Conservation (phyloP, 306 rosid species). For the Glycine soja region DNA sequence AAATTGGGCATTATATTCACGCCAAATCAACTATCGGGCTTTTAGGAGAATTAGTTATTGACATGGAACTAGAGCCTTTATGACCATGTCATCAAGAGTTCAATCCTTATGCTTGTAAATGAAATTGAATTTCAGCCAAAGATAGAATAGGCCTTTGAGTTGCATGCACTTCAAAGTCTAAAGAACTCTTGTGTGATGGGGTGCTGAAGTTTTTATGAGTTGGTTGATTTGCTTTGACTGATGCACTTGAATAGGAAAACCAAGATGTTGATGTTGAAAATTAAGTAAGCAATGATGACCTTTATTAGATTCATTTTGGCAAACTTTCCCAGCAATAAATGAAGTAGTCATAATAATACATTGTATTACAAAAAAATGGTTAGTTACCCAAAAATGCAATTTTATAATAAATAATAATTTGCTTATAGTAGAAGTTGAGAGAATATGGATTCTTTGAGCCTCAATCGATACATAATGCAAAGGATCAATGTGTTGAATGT, state of each 20-base stretch:
- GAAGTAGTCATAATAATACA: background rate
- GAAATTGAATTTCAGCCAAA: background rate
- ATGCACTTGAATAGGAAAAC: background rate
- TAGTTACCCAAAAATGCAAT: background rate
- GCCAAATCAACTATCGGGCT: background rate
- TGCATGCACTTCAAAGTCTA: background rate
- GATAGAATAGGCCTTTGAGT: background rate
- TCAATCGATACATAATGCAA: too few species aligned
- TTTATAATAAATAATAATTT: background rate
- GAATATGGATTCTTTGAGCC: too few species aligned
- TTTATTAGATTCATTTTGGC: background rate
- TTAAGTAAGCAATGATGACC: background rate
- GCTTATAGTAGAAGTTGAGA: conserved; percentile 86
- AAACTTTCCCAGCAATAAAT: background rate
- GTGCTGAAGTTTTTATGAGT: background rate
- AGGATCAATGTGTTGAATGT: too few species aligned
- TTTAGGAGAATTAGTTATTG: background rate
- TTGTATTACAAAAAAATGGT: background rate
- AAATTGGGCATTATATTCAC: background rate
- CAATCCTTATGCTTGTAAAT: background rate
- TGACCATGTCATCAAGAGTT: background rate
- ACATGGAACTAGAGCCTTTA: background rate
- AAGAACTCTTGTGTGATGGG: background rate
- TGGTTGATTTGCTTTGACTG: background rate
- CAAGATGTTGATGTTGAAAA: background rate